Evolutionary conservation across 768 basidiomycete genomes (phyloP), one percentile per base, ranked within the genome.

Genomic region (Chalciporus piperatus): DNA sequence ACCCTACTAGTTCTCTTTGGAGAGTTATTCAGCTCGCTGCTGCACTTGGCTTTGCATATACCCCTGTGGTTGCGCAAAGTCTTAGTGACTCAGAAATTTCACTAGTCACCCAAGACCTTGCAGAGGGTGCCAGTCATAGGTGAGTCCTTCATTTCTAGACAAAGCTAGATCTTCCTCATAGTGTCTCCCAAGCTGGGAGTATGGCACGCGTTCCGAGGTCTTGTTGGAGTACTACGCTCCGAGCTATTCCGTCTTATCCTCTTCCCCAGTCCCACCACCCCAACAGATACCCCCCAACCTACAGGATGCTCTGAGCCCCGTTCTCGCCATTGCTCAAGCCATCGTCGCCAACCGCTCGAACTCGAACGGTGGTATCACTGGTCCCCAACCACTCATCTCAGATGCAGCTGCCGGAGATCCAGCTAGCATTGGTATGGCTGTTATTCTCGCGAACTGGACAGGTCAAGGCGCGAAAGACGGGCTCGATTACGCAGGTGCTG

Each of bases 371-470:
- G 69, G 74, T 27, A 58, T 70, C 13, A 64, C 68, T 3, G 80
- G 77, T 14, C 80, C 84, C 1, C 81, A 82, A 57, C 79, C 85
- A 1, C 71, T 92, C 14, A 58, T 69, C 4, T 76, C 79, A 40
- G 81, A 84, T 27, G 74, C 77, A 38, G 84, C 86, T 13, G 88
- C 84, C 0, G 84, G 75, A 0, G 93, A 96, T 61, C 92, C 92
- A 0, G 81, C 91, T 0, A 85, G 83, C 43, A 76, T 87, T n/a
- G 90, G 89, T 3, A 76, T 87, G 28, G 77, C 84, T 0, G 81
- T 90, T 22, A 73, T 91, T 32, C 65, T 82, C 14, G 79, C 80
- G 16, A 79, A 81, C 57, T 80, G 78, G 76, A 80, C 81, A 0
- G 66, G 68, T 2, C 67, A 62, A 30, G 47, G 51, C n/a, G 61